Evolutionary conservation across 2,329 filamentous ascomycete species (phyloP).

Genomic region (Venturia pyrina): DNA sequence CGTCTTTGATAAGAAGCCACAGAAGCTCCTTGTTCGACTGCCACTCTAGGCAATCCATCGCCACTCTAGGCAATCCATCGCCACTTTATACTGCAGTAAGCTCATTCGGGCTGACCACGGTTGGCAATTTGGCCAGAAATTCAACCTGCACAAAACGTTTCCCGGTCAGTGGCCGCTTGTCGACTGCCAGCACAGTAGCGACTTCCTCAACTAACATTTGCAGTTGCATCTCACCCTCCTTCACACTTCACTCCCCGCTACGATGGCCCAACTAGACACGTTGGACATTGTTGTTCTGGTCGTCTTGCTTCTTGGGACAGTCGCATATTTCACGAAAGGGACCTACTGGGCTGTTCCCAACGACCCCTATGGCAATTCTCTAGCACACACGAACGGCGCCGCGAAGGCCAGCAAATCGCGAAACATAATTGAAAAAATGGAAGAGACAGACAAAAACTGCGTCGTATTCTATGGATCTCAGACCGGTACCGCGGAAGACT

Average conservation of each 20-base stretch:
- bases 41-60: neutral
- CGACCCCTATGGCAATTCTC: conserved; percentile 74
- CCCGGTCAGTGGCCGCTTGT: neutral
- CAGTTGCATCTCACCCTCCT: neutral
- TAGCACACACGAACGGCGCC: conserved; percentile 55
- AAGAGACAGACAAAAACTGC: conserved; percentile 92
- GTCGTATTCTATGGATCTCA: conserved; percentile 98
- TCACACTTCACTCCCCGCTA: conserved; percentile 22
- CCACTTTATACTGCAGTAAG: neutral
- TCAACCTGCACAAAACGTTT: neutral
- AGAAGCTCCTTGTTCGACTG: neutral
- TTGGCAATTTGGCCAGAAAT: neutral
- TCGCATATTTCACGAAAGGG: conserved; percentile 97
- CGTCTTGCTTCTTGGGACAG: conserved; percentile 71
- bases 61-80: neutral
- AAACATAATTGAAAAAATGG: conserved; percentile 92
- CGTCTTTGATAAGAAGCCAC: neutral
- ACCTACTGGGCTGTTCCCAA: conserved; percentile 83
- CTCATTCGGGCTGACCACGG: neutral
- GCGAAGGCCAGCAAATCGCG: conserved; percentile 75
- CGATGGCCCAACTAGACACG: conserved; percentile 92
- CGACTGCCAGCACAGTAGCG: neutral
- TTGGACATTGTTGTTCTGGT: conserved; percentile 88
- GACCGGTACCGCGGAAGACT: conserved; percentile 96
- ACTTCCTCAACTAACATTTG: neutral